Conservation (phyloP, 2,329 filamentous ascomycete genomes). For the Claviceps fusiformis region DNA sequence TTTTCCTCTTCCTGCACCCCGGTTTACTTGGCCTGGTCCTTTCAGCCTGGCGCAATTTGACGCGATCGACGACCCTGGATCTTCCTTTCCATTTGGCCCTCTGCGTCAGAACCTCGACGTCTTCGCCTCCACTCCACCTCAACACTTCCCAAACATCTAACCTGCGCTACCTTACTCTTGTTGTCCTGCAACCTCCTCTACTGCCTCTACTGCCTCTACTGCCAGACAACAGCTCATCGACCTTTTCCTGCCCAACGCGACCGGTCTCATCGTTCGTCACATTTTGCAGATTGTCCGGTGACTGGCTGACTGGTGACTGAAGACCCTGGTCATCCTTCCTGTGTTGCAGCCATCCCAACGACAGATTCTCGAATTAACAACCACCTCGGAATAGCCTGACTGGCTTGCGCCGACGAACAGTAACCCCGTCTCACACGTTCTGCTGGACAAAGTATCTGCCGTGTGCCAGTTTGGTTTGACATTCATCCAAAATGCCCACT, state of each 20-base stretch:
- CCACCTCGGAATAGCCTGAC: not conserved
- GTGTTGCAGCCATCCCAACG: not conserved
- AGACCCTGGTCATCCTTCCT: not conserved
- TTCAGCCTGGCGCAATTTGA: not conserved
- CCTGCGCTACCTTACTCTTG: not conserved
- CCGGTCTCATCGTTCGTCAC: not conserved
- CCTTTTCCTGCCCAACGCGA: not conserved
- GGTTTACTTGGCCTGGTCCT: not conserved
- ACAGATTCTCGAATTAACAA: not conserved
- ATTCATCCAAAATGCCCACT: constrained; percentile 30
- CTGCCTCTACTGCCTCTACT: not conserved
- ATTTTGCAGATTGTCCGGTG: not conserved
- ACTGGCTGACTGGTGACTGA: not conserved
- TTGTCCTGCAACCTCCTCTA: not conserved
- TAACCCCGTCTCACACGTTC: not conserved
- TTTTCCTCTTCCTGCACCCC: not conserved
- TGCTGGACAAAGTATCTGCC: not conserved
- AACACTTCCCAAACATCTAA: not conserved
- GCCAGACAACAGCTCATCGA: not conserved
- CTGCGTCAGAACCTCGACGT: not conserved
- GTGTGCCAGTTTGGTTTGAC: not conserved
- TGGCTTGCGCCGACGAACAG: not conserved
- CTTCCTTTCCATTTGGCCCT: not conserved
- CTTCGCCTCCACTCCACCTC: not conserved
- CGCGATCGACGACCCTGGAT: not conserved